These are phyloP conservation scores for Paraurostyla sp. DNA, from an alignment of 73 alveolate species.

Conservation along the genomic window DNA sequence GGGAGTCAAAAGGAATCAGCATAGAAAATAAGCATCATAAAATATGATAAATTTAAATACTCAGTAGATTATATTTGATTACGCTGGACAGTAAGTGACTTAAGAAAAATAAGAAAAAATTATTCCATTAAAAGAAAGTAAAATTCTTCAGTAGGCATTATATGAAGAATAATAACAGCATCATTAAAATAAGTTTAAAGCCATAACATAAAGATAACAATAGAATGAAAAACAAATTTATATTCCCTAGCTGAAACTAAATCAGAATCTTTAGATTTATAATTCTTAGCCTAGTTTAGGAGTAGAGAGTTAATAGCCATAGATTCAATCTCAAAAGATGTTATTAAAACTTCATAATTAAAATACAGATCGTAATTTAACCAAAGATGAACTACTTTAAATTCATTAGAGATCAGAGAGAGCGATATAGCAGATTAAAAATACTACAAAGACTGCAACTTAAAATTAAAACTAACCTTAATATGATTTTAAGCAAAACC, in stretches of 20 bases:
- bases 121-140: background rate
- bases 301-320: too few species aligned
- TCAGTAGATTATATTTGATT: too few species aligned
- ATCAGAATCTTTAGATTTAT: too few species aligned
- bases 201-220: background rate
- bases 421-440: background rate
- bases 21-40: background rate
- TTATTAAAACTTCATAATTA: background rate
- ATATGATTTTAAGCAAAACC: too few species aligned
- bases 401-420: conserved; percentile 21
- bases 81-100: too few species aligned
- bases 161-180: conserved; percentile 11
- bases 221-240: background rate
- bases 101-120: too few species aligned
- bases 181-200: background rate
- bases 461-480: too few species aligned
- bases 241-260: background rate
- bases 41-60: background rate
- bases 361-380: background rate
- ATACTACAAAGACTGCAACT: background rate
- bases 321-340: background rate
- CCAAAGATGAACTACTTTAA: background rate
- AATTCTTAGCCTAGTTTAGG: too few species aligned
- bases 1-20: background rate
- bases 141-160: background rate